Conservation (phyloP, 2,329 filamentous ascomycete genomes). For the Pyrenophora tritici-repentis region DNA sequence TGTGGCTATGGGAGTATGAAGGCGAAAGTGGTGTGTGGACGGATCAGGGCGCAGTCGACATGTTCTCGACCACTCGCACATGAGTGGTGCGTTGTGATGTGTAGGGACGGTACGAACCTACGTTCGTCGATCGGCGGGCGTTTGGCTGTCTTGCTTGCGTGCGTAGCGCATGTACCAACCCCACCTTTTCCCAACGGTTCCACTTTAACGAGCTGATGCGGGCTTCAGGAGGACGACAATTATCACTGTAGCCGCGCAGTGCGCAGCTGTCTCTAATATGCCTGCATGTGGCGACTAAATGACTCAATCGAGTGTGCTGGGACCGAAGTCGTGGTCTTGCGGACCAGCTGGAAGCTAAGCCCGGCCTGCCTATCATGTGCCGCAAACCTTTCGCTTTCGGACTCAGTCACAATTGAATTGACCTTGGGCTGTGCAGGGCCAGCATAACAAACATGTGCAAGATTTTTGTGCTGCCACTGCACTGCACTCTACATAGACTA, state of each 20-base stretch:
- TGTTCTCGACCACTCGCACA: constrained; percentile 6
- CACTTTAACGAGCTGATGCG: constrained; percentile 18
- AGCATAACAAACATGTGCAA: constrained; percentile 3
- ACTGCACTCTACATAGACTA: not conserved
- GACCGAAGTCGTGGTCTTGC: constrained; percentile 13
- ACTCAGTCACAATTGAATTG: constrained; percentile 8
- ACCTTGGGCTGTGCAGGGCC: constrained; percentile 12
- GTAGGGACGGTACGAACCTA: constrained; percentile 24
- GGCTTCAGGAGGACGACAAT: constrained; percentile 7
- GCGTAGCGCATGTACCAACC: constrained; percentile 23
- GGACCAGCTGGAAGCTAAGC: constrained; percentile 21
- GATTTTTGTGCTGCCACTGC: constrained; percentile 7
- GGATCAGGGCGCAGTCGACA: constrained; percentile 8
- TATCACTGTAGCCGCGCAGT: constrained; percentile 33
- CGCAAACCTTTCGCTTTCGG: constrained; percentile 25
- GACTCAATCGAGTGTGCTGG: constrained; percentile 8
- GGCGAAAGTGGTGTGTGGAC: constrained; percentile 1
- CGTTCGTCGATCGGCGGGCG: constrained; percentile 35
- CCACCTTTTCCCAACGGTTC: constrained; percentile 29
- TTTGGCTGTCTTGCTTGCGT: constrained; percentile 13
- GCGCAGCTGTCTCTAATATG: constrained; percentile 33
- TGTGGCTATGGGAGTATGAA: not conserved
- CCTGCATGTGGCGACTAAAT: constrained; percentile 1
- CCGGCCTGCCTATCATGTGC: constrained; percentile 23
- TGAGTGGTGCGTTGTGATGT: constrained; percentile 3